Base-by-base conservation (phyloP, 768 basidiomycete species). In the Sistotremastrum suecicum region DNA sequence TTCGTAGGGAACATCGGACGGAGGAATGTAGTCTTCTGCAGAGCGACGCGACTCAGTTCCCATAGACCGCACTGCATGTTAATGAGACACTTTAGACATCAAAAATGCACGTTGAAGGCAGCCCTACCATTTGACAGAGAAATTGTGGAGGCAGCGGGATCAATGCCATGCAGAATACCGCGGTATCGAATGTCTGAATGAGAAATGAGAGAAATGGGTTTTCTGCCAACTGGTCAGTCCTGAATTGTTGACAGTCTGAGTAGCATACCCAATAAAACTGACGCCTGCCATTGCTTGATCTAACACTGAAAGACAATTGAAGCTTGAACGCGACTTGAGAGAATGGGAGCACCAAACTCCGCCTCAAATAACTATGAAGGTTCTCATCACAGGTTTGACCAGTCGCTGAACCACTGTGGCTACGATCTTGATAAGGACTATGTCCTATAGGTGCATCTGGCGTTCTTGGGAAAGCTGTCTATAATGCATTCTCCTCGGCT, bases 131-230 rank as follows among this genome's bases (percentile, higher is more conserved):
- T 87, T 33, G 83, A 84, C 35, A 90, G 73, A 59, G 85, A 83
- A 52, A 91, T 90, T 3, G 88, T 91, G 7, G 84, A 86, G 42
- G 82, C 82, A 50, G 67, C 74, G 34, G 87, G 81, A 65, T 89
- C 85, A 56, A 91, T 88, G 36, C 84, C 85, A 42, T 83, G 83
- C 41, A 91, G 70, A 50, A 85, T 87, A 50, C 87, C 87, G 51
- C 84, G 74, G 66, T 90, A 91, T 46, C 88, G 81, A 50, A 90
- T 83, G 74, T 88, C 88, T 43, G 84, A 86, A 61, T 87, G 83
- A 48, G 87, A 89, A 60, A 87, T 82, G 58, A 91, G 79, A 47
- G 87, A 87, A 48, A 91, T 90, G 7, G 83, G 76, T 71, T 87
- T 87, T 60, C 85, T 86, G 62, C 20, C 20, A 20, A 20, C 20